Evolutionary conservation across 176 grass and related monocot species (phyloP).

Genomic region (Bromus sterilis): DNA sequence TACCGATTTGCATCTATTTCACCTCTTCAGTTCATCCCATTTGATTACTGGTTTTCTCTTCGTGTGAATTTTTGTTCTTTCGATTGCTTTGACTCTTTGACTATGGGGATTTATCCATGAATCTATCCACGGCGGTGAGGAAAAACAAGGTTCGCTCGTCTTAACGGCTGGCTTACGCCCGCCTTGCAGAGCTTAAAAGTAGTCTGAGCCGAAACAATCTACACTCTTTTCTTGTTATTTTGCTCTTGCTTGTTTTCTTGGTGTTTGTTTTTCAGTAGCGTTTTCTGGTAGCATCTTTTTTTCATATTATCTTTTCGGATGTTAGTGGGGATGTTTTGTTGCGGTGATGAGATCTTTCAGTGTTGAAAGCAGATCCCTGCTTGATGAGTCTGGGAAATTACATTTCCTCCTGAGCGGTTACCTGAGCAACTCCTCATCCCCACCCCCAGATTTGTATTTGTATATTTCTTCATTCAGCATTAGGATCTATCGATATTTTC

Average conservation of each 20-base stretch:
- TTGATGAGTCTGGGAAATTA: slow-evolving; percentile 33
- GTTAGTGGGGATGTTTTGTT: slow-evolving; percentile 4
- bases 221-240: too few species aligned
- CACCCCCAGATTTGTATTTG: too few species aligned
- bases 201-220: slow-evolving; percentile 25
- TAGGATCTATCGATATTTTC: too few species aligned
- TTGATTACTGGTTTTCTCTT: neutral
- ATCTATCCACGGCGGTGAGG: neutral
- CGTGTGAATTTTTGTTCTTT: neutral
- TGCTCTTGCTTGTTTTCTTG: too few species aligned
- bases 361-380: slow-evolving; percentile 21
- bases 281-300: too few species aligned
- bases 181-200: slow-evolving; percentile 28
- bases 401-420: slow-evolving; percentile 77
- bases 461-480: too few species aligned
- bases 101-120: neutral
- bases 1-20: neutral
- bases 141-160: slow-evolving; percentile 48
- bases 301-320: too few species aligned
- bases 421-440: slow-evolving; percentile 47
- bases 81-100: neutral
- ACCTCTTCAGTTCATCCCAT: neutral
- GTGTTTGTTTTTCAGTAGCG: too few species aligned
- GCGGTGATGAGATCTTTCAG: slow-evolving; percentile 23
- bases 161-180: neutral